Conservation (phyloP, 2,329 filamentous ascomycete genomes). For the Orbilia ellipsospora region DNA sequence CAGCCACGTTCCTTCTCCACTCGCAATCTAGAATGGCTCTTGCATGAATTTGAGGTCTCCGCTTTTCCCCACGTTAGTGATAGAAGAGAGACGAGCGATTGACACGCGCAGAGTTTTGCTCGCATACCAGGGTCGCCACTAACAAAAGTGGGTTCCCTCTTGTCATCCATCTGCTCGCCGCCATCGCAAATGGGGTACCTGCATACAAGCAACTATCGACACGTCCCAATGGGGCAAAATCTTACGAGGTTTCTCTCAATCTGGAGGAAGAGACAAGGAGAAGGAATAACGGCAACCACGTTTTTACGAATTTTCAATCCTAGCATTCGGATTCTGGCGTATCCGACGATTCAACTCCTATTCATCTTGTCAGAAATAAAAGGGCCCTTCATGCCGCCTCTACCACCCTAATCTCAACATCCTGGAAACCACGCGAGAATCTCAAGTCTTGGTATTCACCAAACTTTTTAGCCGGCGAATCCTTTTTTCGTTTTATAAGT, state of each 20-base stretch:
- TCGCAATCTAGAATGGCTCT: slow-evolving; percentile 1
- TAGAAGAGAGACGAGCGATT: neutral
- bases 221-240: slow-evolving; percentile 27
- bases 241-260: slow-evolving; percentile 25
- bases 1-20: slow-evolving; percentile 17
- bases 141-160: neutral
- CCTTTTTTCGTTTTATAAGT: slow-evolving; percentile 19
- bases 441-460: slow-evolving; percentile 37
- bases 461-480: slow-evolving; percentile 28
- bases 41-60: neutral
- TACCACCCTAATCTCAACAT: slow-evolving; percentile 35
- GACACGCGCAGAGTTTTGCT: neutral
- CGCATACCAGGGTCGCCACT: slow-evolving; percentile 1
- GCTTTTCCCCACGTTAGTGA: slow-evolving; percentile 6
- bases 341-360: slow-evolving; percentile 25
- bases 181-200: slow-evolving; percentile 27
- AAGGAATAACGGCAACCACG: slow-evolving; percentile 10
- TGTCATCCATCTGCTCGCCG: neutral
- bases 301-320: slow-evolving; percentile 9
- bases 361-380: slow-evolving; percentile 42
- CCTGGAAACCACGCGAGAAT: slow-evolving; percentile 53
- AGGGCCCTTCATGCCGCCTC: slow-evolving; percentile 17
- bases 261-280: slow-evolving; percentile 2
- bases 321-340: slow-evolving; percentile 26
- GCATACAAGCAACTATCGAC: slow-evolving; percentile 18